Percentiles rank a stretch among this genome's conserved stretches.
Evolutionary conservation across 208 protist species (phyloP).

Genomic region (Trypanosoma vivax): DNA sequence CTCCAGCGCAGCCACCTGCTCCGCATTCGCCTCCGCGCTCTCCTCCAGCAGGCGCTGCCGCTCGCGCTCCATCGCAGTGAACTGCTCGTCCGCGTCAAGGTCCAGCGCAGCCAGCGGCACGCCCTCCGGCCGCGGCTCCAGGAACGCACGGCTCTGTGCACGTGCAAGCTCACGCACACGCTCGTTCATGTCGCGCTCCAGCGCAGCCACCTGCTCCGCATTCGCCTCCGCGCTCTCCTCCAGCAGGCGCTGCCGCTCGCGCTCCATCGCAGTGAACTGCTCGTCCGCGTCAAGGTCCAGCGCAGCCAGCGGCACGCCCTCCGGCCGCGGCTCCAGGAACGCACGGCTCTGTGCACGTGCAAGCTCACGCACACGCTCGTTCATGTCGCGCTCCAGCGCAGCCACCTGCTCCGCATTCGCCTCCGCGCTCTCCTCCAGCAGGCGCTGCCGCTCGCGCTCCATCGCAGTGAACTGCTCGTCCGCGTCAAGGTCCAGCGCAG

Average conservation of each 20-base stretch:
- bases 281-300: background rate
- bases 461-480: background rate
- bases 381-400: background rate
- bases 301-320: background rate
- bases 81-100: background rate
- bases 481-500: background rate
- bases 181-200: background rate
- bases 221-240: background rate
- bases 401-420: background rate
- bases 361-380: background rate
- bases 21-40: background rate
- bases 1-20: background rate
- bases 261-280: background rate
- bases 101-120: background rate
- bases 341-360: background rate
- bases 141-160: background rate
- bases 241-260: background rate
- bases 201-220: background rate
- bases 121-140: background rate
- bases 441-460: background rate
- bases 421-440: background rate
- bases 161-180: background rate
- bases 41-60: background rate
- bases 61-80: background rate
- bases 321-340: background rate